Percentiles rank a stretch among this genome's conserved stretches.
These are phyloP conservation scores for Malassezia restricta DNA, from an alignment of 1,284 basidiomycete species.

Conservation along the genomic window DNA sequence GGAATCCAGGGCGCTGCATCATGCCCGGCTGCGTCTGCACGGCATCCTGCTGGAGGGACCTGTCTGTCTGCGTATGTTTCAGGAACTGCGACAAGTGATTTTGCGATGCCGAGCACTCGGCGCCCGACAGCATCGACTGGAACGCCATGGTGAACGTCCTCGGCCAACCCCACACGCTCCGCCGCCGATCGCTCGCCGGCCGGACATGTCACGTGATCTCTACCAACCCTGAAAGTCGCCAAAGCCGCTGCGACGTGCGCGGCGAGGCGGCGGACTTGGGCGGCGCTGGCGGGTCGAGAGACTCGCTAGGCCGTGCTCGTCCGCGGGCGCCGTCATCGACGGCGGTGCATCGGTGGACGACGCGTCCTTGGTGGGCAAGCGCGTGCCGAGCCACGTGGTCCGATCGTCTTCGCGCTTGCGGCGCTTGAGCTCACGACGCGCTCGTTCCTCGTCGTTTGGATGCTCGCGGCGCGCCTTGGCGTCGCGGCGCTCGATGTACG, in stretches of 20 bases:
- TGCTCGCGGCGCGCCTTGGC: conserved; percentile 20
- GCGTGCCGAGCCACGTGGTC: conserved; percentile 35
- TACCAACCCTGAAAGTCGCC: conserved; percentile 36
- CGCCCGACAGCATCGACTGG: conserved; percentile 64
- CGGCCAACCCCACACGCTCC: not conserved
- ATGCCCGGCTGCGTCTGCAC: not conserved
- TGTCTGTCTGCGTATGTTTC: conserved; percentile 81
- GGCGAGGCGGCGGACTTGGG: not conserved
- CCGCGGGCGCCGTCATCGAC: not conserved
- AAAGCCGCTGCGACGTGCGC: conserved; percentile 15
- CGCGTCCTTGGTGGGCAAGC: conserved; percentile 2
- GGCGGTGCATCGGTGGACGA: not conserved
- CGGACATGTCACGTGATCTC: conserved; percentile 7
- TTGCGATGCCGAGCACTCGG: conserved; percentile 71
- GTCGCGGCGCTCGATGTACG: conserved; percentile 20
- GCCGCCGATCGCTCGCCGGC: not conserved
- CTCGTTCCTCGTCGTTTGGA: conserved; percentile 21
- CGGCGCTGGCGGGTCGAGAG: not conserved
- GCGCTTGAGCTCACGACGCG: conserved; percentile 25
- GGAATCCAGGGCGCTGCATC: conserved; percentile 3
- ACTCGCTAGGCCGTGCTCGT: conserved; percentile 11
- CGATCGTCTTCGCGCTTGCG: conserved; percentile 32
- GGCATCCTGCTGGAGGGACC: conserved; percentile 57
- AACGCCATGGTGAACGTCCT: conserved; percentile 42
- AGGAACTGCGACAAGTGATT: conserved; percentile 82